These are phyloP conservation scores for Aureobasidium zeae DNA, from an alignment of 2,329 filamentous ascomycete species.

Conservation along the genomic window DNA sequence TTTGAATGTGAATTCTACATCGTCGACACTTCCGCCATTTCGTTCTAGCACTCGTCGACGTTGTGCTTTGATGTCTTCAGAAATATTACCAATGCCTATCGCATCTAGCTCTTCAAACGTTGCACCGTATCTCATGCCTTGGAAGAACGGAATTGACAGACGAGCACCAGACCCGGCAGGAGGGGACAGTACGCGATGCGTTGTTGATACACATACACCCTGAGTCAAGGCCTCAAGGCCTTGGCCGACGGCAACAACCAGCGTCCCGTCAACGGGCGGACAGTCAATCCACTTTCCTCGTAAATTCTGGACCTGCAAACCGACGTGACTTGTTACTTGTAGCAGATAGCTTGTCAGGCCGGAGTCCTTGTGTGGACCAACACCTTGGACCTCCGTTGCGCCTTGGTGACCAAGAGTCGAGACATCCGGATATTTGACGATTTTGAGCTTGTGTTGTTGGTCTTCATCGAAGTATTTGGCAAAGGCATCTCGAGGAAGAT, in stretches of 20 bases:
- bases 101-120: slow-evolving; percentile 65
- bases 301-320: slow-evolving; percentile 76
- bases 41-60: slow-evolving; percentile 48
- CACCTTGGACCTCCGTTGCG: slow-evolving; percentile 47
- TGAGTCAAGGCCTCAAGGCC: slow-evolving; percentile 76
- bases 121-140: slow-evolving; percentile 71
- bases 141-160: slow-evolving; percentile 80
- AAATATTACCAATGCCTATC: slow-evolving; percentile 31
- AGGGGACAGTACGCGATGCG: slow-evolving; percentile 73
- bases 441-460: slow-evolving; percentile 76
- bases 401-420: slow-evolving; percentile 21
- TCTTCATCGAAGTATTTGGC: slow-evolving; percentile 63
- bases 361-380: slow-evolving; percentile 75
- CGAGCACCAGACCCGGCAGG: slow-evolving; percentile 58
- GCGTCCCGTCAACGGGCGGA: slow-evolving; percentile 62
- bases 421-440: slow-evolving; percentile 1
- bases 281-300: slow-evolving; percentile 73
- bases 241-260: slow-evolving; percentile 82
- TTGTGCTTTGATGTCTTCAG: slow-evolving; percentile 54
- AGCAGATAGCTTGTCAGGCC: slow-evolving; percentile 77
- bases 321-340: slow-evolving; percentile 66
- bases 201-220: slow-evolving; percentile 72
- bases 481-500: slow-evolving; percentile 60
- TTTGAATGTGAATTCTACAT: slow-evolving; percentile 80
- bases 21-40: slow-evolving; percentile 53